Base-by-base conservation (phyloP, 2,329 filamentous ascomycete species). In the Bipolaris bicolor region DNA sequence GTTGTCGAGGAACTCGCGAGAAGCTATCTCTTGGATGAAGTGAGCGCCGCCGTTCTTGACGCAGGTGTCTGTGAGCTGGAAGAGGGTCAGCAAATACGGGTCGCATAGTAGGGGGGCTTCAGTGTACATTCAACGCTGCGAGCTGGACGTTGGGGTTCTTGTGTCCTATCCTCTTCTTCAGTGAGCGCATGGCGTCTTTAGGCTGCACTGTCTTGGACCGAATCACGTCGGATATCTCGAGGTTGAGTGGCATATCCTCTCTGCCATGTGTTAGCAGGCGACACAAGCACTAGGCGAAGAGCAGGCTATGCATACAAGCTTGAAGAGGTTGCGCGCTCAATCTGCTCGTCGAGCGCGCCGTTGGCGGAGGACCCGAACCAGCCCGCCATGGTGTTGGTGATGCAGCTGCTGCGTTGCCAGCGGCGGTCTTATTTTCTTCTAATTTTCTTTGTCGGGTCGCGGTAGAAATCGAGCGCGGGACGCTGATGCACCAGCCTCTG, bases 1-100 rank as follows among this genome's bases (percentile, higher is more conserved):
- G 74, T 97, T 97, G 79, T 99, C 95, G 90, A 99, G 96, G 73
- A 98, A 99, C 80, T 99, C 95, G 63, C 93, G 88, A 16, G 94
- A 97, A 39, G 95, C 94, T 67, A 99, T 95, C 80, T 99, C 95
- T 65, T 88, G 85, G 48, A 99, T 88, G 77, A 99, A 99, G 78
- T 99, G 95, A 37, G 90, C 86, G 67, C 95, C 95, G 58, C 95
- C 95, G 82, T 99, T 99, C 81, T 99, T 99, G 60, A 98, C 92
- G 75, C 95, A 99, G 0, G 95, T 98, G 80, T 99, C 95, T 64
- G 93, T 97, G 70, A 99, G 89, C 92, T 89, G 67, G 34, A 59
- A 1, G 10, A 9, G 13, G 13, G 51, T 70, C 52, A 68, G 68
- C 50, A 29, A 16, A 47, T n/a, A 26, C 1, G 7, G 18, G 22